phyloP scores from a whole-genome alignment of 768 basidiomycete genomes.

The Mycena latifolia region DNA sequence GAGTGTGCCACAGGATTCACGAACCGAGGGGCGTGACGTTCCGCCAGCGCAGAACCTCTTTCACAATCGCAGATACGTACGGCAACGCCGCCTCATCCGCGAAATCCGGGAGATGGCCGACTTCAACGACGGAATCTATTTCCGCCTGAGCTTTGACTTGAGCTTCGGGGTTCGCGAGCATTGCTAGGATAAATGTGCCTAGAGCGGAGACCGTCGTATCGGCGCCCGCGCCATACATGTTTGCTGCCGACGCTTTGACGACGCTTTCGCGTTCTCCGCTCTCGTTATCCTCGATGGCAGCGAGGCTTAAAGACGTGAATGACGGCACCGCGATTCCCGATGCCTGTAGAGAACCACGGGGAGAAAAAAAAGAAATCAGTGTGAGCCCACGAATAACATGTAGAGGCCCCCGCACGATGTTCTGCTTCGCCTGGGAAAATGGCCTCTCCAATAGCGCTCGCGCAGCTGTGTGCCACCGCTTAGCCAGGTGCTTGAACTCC shows the following conservation, averaged over 20 bases:
- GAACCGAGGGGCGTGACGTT: slow-evolving; percentile 33
- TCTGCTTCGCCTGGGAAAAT: slow-evolving; percentile 48
- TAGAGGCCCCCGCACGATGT: slow-evolving; percentile 45
- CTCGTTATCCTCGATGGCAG: too few species aligned
- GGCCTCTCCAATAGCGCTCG: slow-evolving; percentile 53
- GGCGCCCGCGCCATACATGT: slow-evolving; percentile 38
- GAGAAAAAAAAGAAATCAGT: too few species aligned
- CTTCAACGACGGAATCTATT: slow-evolving; percentile 49
- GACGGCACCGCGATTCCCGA: slow-evolving; percentile 1
- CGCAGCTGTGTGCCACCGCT: slow-evolving; percentile 44
- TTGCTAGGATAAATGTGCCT: slow-evolving; percentile 50
- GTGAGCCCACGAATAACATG: too few species aligned
- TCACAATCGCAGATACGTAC: slow-evolving; percentile 6
- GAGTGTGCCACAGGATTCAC: neutral
- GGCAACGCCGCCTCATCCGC: slow-evolving; percentile 40
- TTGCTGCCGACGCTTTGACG: neutral
- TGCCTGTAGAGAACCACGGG: neutral
- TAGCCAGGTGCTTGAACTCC: slow-evolving; percentile 55
- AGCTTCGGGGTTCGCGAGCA: slow-evolving; percentile 51
- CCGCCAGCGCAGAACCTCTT: slow-evolving; percentile 48
- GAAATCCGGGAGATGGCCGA: slow-evolving; percentile 48
- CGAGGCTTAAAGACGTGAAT: slow-evolving; percentile 19
- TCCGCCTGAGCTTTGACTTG: slow-evolving; percentile 51
- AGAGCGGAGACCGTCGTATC: slow-evolving; percentile 51
- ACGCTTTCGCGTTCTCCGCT: too few species aligned